These are phyloP conservation scores for Lippia alba DNA, from an alignment of 305 asterid genomes.

Conservation along the genomic window DNA sequence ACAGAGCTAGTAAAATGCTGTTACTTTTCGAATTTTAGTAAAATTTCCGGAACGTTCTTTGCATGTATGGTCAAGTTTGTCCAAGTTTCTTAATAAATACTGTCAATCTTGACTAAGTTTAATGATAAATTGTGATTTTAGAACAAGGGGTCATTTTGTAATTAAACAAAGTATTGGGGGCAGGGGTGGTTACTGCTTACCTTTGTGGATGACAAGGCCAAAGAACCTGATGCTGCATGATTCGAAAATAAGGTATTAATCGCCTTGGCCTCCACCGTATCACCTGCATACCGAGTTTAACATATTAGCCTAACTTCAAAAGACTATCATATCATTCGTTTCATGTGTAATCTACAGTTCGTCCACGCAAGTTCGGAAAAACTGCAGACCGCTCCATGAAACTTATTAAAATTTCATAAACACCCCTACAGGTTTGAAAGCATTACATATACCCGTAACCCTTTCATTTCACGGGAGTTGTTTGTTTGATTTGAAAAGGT, in stretches of 20 bases:
- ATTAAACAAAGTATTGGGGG: not conserved
- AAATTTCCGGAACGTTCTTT: not conserved
- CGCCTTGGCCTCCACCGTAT: conserved; percentile 88
- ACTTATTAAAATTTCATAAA: too few relatives aligned
- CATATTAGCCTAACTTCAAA: conserved; percentile 24
- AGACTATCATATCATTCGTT: not conserved
- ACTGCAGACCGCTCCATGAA: too few relatives aligned
- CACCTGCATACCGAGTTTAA: conserved; percentile 61
- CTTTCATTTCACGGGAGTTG: too few relatives aligned
- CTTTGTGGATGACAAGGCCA: conserved; percentile 94
- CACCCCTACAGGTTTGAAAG: too few relatives aligned
- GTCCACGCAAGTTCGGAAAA: too few relatives aligned
- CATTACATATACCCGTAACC: too few relatives aligned
- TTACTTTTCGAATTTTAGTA: not conserved
- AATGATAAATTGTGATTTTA: not conserved
- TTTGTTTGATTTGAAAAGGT: too few relatives aligned
- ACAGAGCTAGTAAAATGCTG: conserved; percentile 2
- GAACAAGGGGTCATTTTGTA: not conserved
- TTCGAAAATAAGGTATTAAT: conserved; percentile 65
- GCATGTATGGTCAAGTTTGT: not conserved
- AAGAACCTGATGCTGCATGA: conserved; percentile 71
- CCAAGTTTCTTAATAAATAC: not conserved
- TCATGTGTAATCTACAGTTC: too few relatives aligned
- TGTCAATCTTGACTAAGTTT: not conserved
- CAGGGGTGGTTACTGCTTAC: conserved; percentile 41